These are phyloP conservation scores for Lactifluus subvellereus DNA, from an alignment of 768 basidiomycete species.

Conservation along the genomic window DNA sequence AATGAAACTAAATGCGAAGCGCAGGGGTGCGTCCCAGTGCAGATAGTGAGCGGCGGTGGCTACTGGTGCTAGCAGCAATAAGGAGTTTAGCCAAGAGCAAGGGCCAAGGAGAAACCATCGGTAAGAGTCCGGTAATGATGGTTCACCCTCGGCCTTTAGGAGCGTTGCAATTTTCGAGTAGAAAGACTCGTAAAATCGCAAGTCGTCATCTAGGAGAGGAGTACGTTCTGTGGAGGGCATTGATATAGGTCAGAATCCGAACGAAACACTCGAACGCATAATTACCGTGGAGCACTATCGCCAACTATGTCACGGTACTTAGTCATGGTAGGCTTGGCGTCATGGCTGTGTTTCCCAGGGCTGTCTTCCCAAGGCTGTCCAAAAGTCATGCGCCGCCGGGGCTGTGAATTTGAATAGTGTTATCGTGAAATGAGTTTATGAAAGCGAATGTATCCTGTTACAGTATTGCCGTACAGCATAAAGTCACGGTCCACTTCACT, in stretches of 20 bases:
- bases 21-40: conserved; percentile 70
- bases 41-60: conserved; percentile 56
- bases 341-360: neutral
- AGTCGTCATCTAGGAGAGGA: conserved; percentile 25
- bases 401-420: too few species aligned
- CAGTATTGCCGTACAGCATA: too few species aligned
- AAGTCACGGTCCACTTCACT: too few species aligned
- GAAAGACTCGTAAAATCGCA: conserved; percentile 38
- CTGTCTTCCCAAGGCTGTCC: too few species aligned
- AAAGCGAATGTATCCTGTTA: too few species aligned
- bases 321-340: neutral
- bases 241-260: neutral
- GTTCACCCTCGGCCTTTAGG: conserved; percentile 57
- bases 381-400: too few species aligned
- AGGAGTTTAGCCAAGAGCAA: conserved; percentile 68
- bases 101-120: conserved; percentile 55
- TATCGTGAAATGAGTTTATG: too few species aligned
- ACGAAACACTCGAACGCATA: neutral
- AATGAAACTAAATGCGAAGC: conserved; percentile 69
- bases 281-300: too few species aligned
- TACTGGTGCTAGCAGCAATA: conserved; percentile 78
- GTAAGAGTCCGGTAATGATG: conserved; percentile 52
- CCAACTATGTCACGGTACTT: too few species aligned
- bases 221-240: conserved; percentile 19
- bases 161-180: conserved; percentile 35